These are phyloP conservation scores for Rhytidhysteron rufulum DNA, from an alignment of 2,329 filamentous ascomycete genomes.

Conservation along the genomic window DNA sequence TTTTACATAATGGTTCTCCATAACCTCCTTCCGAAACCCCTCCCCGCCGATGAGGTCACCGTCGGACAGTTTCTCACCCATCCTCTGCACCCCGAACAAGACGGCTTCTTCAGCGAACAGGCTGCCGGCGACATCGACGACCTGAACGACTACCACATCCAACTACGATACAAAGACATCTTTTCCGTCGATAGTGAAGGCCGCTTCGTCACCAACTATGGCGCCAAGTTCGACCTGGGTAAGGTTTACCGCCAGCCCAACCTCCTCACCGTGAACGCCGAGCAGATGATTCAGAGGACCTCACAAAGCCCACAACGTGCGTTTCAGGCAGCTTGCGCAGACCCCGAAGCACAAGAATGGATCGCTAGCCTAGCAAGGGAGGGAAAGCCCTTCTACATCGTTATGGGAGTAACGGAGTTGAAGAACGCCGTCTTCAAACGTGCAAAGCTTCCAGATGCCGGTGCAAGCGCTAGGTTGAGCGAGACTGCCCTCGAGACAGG, in stretches of 20 bases:
- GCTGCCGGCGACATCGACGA: constrained; percentile 32
- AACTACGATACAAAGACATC: constrained; percentile 35
- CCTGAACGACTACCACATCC: constrained; percentile 37
- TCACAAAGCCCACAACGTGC: constrained; percentile 22
- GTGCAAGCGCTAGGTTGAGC: constrained; percentile 30
- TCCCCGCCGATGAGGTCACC: constrained; percentile 28
- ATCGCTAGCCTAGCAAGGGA: constrained; percentile 24
- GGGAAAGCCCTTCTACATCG: constrained; percentile 29
- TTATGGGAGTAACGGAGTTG: constrained; percentile 35
- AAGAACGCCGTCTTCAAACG: constrained; percentile 36
- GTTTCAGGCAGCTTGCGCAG: constrained; percentile 30
- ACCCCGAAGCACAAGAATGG: constrained; percentile 30
- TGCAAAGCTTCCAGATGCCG: constrained; percentile 31
- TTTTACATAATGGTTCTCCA: constrained; percentile 34
- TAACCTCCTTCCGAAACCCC: constrained; percentile 33
- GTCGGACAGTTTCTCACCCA: constrained; percentile 35
- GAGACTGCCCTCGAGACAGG: constrained; percentile 29
- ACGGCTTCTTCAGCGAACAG: constrained; percentile 31
- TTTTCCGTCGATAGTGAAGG: constrained; percentile 35
- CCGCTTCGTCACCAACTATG: constrained; percentile 36
- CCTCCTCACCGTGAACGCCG: constrained; percentile 30
- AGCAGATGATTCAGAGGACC: constrained; percentile 36
- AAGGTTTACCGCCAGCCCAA: constrained; percentile 35
- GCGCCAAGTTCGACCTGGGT: constrained; percentile 35
- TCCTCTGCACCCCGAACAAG: constrained; percentile 33